phyloP scores from a whole-genome alignment of 495 filamentous ascomycete genomes.

The Friedmanniomyces endolithicus region DNA sequence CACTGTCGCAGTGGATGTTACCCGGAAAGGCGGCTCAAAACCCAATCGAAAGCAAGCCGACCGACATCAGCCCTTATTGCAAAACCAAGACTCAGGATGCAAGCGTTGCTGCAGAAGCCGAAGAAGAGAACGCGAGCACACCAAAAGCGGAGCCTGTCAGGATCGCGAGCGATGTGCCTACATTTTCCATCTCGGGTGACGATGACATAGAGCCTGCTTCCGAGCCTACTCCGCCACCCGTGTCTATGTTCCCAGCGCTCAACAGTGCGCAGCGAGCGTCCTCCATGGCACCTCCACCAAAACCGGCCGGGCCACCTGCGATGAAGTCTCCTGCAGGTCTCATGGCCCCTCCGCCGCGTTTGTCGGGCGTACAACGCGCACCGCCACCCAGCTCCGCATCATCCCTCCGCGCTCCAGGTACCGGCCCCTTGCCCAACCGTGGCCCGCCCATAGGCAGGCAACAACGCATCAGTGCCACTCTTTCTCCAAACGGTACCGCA shows the following conservation, averaged over 20 bases:
- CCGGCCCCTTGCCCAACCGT: constrained; percentile 33
- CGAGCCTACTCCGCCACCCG: too few species aligned
- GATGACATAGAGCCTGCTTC: constrained; percentile 17
- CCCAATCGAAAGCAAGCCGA: neutral
- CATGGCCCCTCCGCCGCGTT: constrained; percentile 12
- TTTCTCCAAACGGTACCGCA: constrained; percentile 14
- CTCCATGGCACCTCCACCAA: constrained; percentile 13
- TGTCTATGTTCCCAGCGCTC: constrained; percentile 23
- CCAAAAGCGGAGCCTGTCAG: constrained; percentile 33
- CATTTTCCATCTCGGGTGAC: constrained; percentile 25
- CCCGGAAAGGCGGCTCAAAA: neutral
- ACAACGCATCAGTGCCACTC: constrained; percentile 18
- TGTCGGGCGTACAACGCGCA: neutral
- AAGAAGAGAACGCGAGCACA: constrained; percentile 30
- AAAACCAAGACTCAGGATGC: neutral
- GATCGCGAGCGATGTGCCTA: constrained; percentile 18
- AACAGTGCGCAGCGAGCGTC: constrained; percentile 27
- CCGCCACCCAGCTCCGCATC: constrained; percentile 24
- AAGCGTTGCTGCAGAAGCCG: neutral
- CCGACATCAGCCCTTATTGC: neutral
- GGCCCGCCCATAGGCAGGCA: constrained; percentile 28
- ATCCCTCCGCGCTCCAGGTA: constrained; percentile 31
- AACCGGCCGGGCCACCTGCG: neutral
- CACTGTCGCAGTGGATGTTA: constrained; percentile 4
- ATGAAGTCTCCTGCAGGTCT: neutral